A percentile compares a stretch with the other conserved stretches of the same genome.
Conservation (phyloP, 176 grass and related monocot genomes). For the Luzula sylvatica region DNA sequence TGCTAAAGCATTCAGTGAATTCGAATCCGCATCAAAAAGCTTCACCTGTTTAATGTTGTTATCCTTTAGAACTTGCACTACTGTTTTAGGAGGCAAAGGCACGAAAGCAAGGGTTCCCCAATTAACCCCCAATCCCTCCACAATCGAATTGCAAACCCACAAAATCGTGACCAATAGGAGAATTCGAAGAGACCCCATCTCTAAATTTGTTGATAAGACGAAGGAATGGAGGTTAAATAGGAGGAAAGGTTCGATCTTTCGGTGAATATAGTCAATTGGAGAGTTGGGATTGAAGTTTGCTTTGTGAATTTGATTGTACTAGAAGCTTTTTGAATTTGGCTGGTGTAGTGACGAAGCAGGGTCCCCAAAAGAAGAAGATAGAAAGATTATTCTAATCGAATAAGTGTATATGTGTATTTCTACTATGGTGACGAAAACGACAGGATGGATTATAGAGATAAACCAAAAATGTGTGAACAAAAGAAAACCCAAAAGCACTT, state of each 20-base stretch:
- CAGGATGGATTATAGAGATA: slow-evolving; percentile 14
- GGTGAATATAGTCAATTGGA: not conserved
- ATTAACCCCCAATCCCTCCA: slow-evolving; percentile 35
- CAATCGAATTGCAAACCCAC: not conserved
- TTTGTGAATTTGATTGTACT: not conserved
- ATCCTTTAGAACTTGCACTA: slow-evolving; percentile 32
- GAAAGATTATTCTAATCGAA: slow-evolving; percentile 11
- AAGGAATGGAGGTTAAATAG: not conserved
- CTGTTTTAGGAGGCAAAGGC: slow-evolving; percentile 30
- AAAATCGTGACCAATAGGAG: slow-evolving; percentile 1
- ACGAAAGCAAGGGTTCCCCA: slow-evolving; percentile 38
- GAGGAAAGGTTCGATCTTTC: not conserved
- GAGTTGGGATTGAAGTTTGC: not conserved
- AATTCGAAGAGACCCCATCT: slow-evolving; percentile 1
- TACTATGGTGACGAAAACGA: slow-evolving; percentile 6
- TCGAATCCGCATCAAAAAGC: slow-evolving; percentile 32
- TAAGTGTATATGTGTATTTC: slow-evolving; percentile 1
- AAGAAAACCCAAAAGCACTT: slow-evolving; percentile 4
- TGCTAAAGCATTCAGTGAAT: slow-evolving; percentile 21
- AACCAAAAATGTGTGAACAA: slow-evolving; percentile 15
- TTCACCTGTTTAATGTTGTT: slow-evolving; percentile 42
- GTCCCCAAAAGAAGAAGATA: slow-evolving; percentile 5
- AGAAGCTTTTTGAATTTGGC: not conserved
- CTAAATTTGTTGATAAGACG: not conserved
- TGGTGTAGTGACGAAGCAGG: too few relatives aligned